These are phyloP conservation scores for Plectosphaerella plurivora DNA, from an alignment of 2,329 filamentous ascomycete genomes.

Conservation along the genomic window DNA sequence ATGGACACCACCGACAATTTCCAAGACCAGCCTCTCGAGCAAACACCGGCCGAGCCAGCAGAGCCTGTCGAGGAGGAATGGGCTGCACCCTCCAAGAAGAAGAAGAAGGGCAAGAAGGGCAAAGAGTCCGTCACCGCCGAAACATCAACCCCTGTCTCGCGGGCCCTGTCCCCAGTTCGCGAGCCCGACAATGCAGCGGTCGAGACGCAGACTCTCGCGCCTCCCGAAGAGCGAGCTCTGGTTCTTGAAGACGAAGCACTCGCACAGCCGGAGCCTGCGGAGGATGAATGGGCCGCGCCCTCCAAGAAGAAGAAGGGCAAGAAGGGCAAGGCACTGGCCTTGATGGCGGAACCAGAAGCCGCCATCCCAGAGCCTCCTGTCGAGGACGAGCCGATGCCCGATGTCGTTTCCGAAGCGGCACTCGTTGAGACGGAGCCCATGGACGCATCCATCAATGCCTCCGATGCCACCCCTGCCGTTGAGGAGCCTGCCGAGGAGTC, in stretches of 20 bases:
- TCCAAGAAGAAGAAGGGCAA: constrained; percentile 22
- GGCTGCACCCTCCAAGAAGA: constrained; percentile 15
- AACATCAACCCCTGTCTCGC: not conserved
- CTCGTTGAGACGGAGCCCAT: not conserved
- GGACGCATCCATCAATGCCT: not conserved
- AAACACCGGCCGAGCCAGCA: not conserved
- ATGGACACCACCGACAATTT: constrained; percentile 1
- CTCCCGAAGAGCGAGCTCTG: not conserved
- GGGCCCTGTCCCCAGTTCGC: constrained; percentile 1
- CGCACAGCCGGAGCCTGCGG: not conserved
- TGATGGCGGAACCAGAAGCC: not conserved
- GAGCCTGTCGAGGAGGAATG: constrained; percentile 10
- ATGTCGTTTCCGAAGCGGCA: not conserved
- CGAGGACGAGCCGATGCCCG: constrained; percentile 2
- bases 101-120: constrained; percentile 18
- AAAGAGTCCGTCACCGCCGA: not conserved
- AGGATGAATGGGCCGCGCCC: constrained; percentile 7
- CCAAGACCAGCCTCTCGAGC: not conserved
- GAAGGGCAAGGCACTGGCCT: constrained; percentile 1
- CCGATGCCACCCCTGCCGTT: not conserved
- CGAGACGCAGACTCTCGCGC: not conserved
- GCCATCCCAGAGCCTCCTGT: not conserved
- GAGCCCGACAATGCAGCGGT: not conserved
- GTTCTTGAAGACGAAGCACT: not conserved
- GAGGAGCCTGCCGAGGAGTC: not conserved